phyloP scores from a whole-genome alignment of 768 basidiomycete genomes.

The Tricholoma furcatifolium region DNA sequence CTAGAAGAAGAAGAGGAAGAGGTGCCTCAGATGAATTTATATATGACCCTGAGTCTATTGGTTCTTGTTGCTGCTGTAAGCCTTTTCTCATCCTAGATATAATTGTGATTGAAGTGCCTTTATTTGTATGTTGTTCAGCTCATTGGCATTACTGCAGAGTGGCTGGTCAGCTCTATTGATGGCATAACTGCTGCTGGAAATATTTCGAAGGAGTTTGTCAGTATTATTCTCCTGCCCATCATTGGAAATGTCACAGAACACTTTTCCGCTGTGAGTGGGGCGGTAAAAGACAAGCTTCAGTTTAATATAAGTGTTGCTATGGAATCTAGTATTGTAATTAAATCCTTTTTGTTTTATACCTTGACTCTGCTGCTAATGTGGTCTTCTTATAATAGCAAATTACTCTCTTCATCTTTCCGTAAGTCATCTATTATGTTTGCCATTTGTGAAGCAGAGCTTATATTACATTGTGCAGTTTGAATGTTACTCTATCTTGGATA shows the following conservation, averaged over 20 bases:
- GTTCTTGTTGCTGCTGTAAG: conserved; percentile 63
- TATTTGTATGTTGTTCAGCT: no score
- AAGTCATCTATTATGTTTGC: conserved; percentile 9
- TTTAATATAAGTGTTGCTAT: conserved; percentile 89
- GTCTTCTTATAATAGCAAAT: conserved; percentile 50
- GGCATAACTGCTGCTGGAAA: conserved; percentile 56
- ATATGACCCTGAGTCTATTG: conserved; percentile 53
- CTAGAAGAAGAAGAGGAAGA: conserved; percentile 32
- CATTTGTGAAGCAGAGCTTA: not conserved
- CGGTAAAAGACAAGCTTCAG: conserved; percentile 88
- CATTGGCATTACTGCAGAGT: conserved; percentile 64
- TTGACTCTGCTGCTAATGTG: conserved; percentile 8
- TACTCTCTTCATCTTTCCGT: conserved; percentile 49
- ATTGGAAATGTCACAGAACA: conserved; percentile 94
- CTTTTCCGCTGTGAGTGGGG: conserved; percentile 87
- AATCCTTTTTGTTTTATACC: conserved; percentile 22
- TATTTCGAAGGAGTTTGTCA: conserved; percentile 82
- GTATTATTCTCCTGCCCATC: conserved; percentile 82
- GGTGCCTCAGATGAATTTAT: conserved; percentile 53
- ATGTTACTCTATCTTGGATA: conserved; percentile 79
- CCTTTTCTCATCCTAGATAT: not conserved
- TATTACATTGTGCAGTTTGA: conserved; percentile 45
- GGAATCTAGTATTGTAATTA: conserved; percentile 80
- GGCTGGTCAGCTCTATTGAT: conserved; percentile 78
- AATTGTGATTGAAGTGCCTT: no score